Conservation (phyloP, 2,329 filamentous ascomycete genomes). For the Pseudocercospora cruenta region DNA sequence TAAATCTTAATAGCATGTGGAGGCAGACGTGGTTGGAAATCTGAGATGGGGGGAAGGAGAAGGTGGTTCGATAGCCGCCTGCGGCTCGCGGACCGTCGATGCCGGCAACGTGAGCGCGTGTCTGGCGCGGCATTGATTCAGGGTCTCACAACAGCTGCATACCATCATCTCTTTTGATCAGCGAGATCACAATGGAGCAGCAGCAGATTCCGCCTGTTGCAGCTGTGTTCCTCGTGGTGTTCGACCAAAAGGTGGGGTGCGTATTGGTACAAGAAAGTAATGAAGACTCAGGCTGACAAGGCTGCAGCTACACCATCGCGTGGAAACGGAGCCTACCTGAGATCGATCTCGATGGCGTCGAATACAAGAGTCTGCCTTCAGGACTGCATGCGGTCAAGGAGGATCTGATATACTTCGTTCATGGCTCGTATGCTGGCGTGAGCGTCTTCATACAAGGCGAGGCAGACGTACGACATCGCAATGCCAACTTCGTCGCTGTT, state of each 20-base stretch:
- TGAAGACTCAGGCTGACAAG: neutral
- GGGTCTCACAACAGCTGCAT: neutral
- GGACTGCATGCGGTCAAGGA: slow-evolving; percentile 85
- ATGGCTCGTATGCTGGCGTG: slow-evolving; percentile 77
- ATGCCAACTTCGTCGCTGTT: slow-evolving; percentile 91
- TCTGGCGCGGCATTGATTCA: neutral
- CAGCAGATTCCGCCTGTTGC: slow-evolving; percentile 35
- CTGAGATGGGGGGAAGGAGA: neutral
- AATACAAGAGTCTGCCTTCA: slow-evolving; percentile 95
- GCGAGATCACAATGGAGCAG: slow-evolving; percentile 3
- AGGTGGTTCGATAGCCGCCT: neutral
- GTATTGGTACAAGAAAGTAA: slow-evolving; percentile 10
- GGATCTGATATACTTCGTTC: slow-evolving; percentile 91
- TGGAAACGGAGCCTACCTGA: slow-evolving; percentile 78
- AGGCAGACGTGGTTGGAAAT: neutral
- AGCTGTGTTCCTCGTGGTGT: slow-evolving; percentile 42
- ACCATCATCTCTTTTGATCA: neutral
- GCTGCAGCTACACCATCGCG: slow-evolving; percentile 71
- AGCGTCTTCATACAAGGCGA: slow-evolving; percentile 88
- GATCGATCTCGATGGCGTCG: slow-evolving; percentile 74
- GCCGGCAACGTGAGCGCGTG: neutral
- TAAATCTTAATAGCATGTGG: neutral
- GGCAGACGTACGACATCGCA: slow-evolving; percentile 76
- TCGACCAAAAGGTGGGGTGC: slow-evolving; percentile 44
- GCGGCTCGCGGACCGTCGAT: neutral